A percentile compares a stretch with the other conserved stretches of the same genome.
These are phyloP conservation scores for Daedaleopsis sinensis DNA, from an alignment of 768 basidiomycete genomes.

Conservation along the genomic window DNA sequence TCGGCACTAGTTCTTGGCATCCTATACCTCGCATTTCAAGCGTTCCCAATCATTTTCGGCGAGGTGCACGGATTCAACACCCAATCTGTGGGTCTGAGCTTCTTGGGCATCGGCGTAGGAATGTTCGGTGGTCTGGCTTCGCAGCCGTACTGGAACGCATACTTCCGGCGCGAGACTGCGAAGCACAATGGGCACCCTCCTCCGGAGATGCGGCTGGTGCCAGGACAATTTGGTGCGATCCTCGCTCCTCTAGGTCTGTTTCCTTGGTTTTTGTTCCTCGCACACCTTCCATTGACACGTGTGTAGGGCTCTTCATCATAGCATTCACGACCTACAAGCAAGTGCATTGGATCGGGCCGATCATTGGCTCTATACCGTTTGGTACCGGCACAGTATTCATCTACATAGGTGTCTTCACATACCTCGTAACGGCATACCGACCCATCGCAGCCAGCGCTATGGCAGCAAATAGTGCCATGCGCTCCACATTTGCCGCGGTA, in stretches of 20 bases:
- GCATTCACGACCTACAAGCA: constrained; percentile 54
- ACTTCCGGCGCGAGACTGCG: constrained; percentile 40
- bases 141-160: constrained; percentile 49
- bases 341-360: constrained; percentile 52
- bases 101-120: constrained; percentile 53
- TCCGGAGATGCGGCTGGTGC: constrained; percentile 65
- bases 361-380: constrained; percentile 48
- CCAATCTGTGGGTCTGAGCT: constrained; percentile 52
- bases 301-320: constrained; percentile 51
- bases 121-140: constrained; percentile 42
- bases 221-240: constrained; percentile 71
- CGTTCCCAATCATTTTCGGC: constrained; percentile 55
- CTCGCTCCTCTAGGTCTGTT: constrained; percentile 47
- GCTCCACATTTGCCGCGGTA: constrained; percentile 49
- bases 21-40: constrained; percentile 58
- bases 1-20: constrained; percentile 45
- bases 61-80: constrained; percentile 52
- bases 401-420: constrained; percentile 71
- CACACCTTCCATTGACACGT: constrained; percentile 27
- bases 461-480: constrained; percentile 62
- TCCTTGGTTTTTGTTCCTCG: constrained; percentile 7
- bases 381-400: constrained; percentile 62
- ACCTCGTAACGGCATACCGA: constrained; percentile 53
- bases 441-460: constrained; percentile 62
- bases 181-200: constrained; percentile 52